Base-by-base conservation (phyloP, 495 filamentous ascomycete genomes). In the Barbatosphaeria neglecta region DNA sequence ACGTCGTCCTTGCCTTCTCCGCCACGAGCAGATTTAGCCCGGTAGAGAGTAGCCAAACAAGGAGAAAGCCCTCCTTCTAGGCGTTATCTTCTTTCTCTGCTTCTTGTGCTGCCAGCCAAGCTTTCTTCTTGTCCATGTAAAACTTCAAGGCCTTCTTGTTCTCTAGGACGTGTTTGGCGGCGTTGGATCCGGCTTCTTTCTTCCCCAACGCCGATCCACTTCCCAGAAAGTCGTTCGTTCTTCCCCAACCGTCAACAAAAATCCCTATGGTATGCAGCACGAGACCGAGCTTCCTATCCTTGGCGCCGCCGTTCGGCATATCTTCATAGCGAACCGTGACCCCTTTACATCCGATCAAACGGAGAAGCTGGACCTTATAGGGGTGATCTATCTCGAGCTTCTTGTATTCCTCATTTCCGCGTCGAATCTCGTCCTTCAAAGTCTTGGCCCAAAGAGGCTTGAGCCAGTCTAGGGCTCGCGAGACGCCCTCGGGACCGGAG, bases 231-330 rank as follows among this genome's bases (percentile, higher is more conserved):
- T 77, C 70, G 17, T n/a, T n/a, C n/a, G 67, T 65, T 68, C 82
- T 83, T 15, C 86, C 85, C 72, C 81, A 86, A 1, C 87, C 87
- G 6, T 76, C 76, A 17, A 88, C 63, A 60, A 80, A 87, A 1
- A 82, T 77, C 0, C 77, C 85, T n/a, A 92, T 72, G 1, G 65
- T 66, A 53, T 74, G 86, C 45, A 80, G 80, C 5, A 66, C 72
- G 17, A 82, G 66, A 17, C 74, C 76, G 0, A 77, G 74, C 16
- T 77, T 70, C 47, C 66, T 75, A 45, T 80, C 74, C 43, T 74
- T 72, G 44, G 78, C 72, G 15, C 60, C 55, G 22, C 70, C 49
- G 19, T 75, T 68, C 7, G 66, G 65, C 41, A 82, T 68, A 24
- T 84, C 77, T 37, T 68, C 56, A 55, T 92, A 93, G 38, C 78